Conservation (phyloP, 2,329 filamentous ascomycete genomes). For the Hymenotorrendiella dingleyae region DNA sequence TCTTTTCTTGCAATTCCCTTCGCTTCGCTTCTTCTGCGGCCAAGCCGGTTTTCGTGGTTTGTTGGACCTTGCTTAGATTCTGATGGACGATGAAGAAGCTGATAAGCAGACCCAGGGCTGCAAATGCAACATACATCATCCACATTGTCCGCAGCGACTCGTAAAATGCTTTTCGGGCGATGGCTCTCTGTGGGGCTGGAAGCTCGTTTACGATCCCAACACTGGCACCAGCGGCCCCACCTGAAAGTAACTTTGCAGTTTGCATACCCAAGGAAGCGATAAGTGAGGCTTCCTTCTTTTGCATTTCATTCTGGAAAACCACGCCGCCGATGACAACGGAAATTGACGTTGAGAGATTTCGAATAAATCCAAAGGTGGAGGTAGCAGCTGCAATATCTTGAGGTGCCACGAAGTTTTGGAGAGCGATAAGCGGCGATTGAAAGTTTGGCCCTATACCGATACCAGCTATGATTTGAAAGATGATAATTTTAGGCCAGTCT, state of each 20-base stretch:
- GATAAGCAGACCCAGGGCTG: constrained; percentile 32
- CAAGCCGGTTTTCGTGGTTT: constrained; percentile 33
- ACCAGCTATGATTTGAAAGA: constrained; percentile 58
- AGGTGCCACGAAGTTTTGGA: constrained; percentile 56
- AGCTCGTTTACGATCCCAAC: constrained; percentile 14
- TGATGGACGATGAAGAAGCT: constrained; percentile 40
- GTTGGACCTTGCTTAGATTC: constrained; percentile 42
- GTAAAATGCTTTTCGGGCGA: constrained; percentile 13
- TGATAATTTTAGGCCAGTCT: constrained; percentile 48
- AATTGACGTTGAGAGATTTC: constrained; percentile 40
- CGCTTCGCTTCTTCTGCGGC: constrained; percentile 20
- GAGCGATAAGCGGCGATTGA: constrained; percentile 60
- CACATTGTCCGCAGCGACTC: constrained; percentile 23
- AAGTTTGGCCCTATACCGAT: constrained; percentile 63
- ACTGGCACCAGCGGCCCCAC: constrained; percentile 17
- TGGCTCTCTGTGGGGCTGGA: constrained; percentile 8
- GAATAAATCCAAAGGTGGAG: constrained; percentile 57
- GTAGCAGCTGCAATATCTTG: constrained; percentile 62
- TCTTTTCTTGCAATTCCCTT: constrained; percentile 15
- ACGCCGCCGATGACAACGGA: constrained; percentile 45
- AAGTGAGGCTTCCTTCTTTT: constrained; percentile 20
- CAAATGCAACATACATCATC: constrained; percentile 28
- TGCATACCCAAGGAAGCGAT: constrained; percentile 18
- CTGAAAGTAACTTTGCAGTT: constrained; percentile 20
- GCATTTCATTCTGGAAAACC: constrained; percentile 43